phyloP scores from a whole-genome alignment of 1,284 basidiomycete species.

The Prillingera fragicola region DNA sequence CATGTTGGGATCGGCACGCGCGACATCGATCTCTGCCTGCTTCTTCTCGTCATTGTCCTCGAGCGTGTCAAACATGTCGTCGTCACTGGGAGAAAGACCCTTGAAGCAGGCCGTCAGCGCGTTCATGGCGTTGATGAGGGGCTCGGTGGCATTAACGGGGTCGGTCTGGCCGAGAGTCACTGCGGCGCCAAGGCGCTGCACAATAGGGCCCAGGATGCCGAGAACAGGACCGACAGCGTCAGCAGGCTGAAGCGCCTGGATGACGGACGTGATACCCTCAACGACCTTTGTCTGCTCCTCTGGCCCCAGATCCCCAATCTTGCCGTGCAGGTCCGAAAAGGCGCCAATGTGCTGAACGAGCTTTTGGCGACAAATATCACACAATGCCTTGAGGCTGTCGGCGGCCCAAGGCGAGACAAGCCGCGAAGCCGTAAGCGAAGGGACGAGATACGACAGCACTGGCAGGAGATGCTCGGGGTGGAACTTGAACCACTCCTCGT shows the following conservation, averaged over 20 bases:
- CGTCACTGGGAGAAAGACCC: constrained; percentile 69
- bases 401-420: constrained; percentile 71
- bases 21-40: constrained; percentile 50
- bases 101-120: constrained; percentile 74
- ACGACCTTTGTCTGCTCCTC: constrained; percentile 82
- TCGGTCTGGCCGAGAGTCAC: constrained; percentile 36
- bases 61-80: constrained; percentile 56
- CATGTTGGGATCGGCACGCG: constrained; percentile 62
- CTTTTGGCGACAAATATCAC: constrained; percentile 74
- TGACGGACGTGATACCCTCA: constrained; percentile 81
- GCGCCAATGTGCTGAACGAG: constrained; percentile 74
- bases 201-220: constrained; percentile 70
- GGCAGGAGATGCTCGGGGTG: constrained; percentile 50
- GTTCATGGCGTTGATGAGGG: constrained; percentile 57
- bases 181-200: constrained; percentile 61
- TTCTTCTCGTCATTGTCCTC: constrained; percentile 50
- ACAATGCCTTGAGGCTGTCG: constrained; percentile 71
- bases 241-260: constrained; percentile 71
- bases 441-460: constrained; percentile 65
- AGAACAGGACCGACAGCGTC: constrained; percentile 74
- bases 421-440: constrained; percentile 55
- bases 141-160: constrained; percentile 12
- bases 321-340: constrained; percentile 74
- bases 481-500: constrained; percentile 74
- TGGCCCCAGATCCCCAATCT: constrained; percentile 68